A percentile compares a stretch with the other conserved stretches of the same genome.
Conservation (phyloP, 495 filamentous ascomycete species). For the Daldinia caldariorum region DNA sequence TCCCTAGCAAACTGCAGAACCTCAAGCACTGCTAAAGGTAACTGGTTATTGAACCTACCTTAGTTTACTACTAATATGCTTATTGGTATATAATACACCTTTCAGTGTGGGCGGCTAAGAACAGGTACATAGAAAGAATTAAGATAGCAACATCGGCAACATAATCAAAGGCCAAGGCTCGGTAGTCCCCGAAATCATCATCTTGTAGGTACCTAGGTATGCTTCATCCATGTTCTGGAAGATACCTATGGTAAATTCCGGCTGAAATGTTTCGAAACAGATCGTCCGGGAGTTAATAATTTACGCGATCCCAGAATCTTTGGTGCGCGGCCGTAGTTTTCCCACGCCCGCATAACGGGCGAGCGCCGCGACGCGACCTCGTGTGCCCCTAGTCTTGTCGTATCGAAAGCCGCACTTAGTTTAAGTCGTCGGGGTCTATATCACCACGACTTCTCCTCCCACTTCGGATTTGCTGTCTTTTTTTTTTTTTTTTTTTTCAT, state of each 20-base stretch:
- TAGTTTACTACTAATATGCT: too few relatives aligned
- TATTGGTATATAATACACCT: too few relatives aligned
- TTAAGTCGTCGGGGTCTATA: not conserved
- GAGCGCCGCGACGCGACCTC: constrained; percentile 18
- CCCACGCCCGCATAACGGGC: constrained; percentile 11
- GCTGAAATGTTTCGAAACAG: constrained; percentile 40
- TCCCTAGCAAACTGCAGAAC: too few relatives aligned
- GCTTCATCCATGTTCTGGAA: not conserved
- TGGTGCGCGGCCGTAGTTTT: constrained; percentile 19
- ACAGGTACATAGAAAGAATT: not conserved
- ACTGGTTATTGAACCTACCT: too few relatives aligned
- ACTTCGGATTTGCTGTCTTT: not conserved
- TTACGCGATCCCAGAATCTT: constrained; percentile 17
- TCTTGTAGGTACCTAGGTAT: not conserved
- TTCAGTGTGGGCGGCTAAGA: too few relatives aligned
- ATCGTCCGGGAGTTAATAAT: constrained; percentile 30
- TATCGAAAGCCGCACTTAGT: constrained; percentile 13
- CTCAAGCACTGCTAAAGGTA: too few relatives aligned
- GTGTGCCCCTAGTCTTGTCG: constrained; percentile 21
- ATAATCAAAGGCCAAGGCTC: not conserved
- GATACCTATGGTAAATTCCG: not conserved
- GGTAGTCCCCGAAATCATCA: not conserved
- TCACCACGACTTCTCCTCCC: not conserved
- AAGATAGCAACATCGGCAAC: not conserved
- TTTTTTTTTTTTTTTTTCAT: not conserved